Conservation (phyloP, 2,329 filamentous ascomycete genomes). For the Aspergillus sp. region DNA sequence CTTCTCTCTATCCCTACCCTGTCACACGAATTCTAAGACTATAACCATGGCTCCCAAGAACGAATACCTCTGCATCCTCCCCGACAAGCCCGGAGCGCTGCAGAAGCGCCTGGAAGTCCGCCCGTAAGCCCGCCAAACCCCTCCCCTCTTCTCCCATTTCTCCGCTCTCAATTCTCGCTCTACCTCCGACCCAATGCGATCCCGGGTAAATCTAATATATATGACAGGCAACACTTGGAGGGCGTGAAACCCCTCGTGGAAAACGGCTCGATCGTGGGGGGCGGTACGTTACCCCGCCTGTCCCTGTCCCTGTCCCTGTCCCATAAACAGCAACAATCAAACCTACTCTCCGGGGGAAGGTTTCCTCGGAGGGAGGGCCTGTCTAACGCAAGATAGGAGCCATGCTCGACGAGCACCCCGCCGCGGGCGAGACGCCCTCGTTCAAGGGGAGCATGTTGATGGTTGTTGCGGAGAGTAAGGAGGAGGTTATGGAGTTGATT, state of each 20-base stretch:
- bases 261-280: constrained; percentile 60
- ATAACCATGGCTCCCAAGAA: constrained; percentile 38
- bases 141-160: constrained; percentile 5
- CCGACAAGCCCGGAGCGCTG: constrained; percentile 60
- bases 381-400: constrained; percentile 51
- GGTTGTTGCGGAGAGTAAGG: constrained; percentile 62
- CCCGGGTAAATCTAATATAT: not conserved
- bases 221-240: constrained; percentile 53
- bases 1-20: not conserved
- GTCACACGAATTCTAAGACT: not conserved
- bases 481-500: constrained; percentile 66
- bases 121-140: constrained; percentile 25
- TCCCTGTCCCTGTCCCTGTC: not conserved
- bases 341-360: too few species aligned
- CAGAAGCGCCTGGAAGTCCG: constrained; percentile 58
- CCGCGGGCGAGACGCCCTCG: constrained; percentile 58
- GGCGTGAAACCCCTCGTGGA: constrained; percentile 53
- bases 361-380: too few species aligned
- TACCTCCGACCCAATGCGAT: not conserved
- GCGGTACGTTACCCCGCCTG: constrained; percentile 50
- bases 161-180: not conserved
- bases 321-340: too few species aligned
- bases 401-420: constrained; percentile 63
- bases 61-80: constrained; percentile 68
- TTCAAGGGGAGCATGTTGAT: constrained; percentile 75